A percentile compares a stretch with the other conserved stretches of the same genome.
phyloP scores from a whole-genome alignment of 129 eudicot genomes.

The Chrysanthemum makinoi region DNA sequence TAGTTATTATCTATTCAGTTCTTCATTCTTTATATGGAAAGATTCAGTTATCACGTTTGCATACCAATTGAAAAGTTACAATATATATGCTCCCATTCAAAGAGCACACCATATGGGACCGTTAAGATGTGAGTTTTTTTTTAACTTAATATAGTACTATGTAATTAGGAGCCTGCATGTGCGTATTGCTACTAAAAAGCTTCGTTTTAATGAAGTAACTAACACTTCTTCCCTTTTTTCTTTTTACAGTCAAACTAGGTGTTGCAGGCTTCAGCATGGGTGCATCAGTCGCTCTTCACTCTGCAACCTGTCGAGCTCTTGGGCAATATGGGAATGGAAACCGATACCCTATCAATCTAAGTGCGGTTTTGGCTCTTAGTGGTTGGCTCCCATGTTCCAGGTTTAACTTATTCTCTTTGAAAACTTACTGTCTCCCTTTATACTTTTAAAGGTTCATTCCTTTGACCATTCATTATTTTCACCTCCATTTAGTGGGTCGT shows the following conservation, averaged over 20 bases:
- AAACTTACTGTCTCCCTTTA: neutral
- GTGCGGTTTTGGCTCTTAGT: constrained; percentile 48
- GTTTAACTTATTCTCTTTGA: constrained; percentile 24
- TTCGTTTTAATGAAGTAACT: no score
- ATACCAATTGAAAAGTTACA: no score
- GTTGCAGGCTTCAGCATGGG: constrained; percentile 65
- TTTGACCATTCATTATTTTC: neutral
- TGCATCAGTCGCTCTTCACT: constrained; percentile 51
- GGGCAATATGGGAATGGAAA: constrained; percentile 50
- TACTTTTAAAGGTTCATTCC: no score
- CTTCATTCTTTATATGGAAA: no score
- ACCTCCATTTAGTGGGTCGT: neutral
- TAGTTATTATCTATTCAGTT: no score
- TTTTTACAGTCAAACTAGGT: constrained; percentile 46
- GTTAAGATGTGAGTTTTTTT: no score
- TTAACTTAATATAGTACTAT: no score
- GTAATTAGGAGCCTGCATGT: no score
- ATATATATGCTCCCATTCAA: no score
- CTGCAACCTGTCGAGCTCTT: constrained; percentile 42
- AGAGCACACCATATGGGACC: no score
- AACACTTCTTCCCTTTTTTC: neutral
- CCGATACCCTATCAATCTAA: constrained; percentile 48
- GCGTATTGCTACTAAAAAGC: neutral
- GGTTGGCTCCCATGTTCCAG: constrained; percentile 69
- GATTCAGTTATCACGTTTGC: no score